Conservation (phyloP, 495 filamentous ascomycete species). For the Penicillium bialowiezense region DNA sequence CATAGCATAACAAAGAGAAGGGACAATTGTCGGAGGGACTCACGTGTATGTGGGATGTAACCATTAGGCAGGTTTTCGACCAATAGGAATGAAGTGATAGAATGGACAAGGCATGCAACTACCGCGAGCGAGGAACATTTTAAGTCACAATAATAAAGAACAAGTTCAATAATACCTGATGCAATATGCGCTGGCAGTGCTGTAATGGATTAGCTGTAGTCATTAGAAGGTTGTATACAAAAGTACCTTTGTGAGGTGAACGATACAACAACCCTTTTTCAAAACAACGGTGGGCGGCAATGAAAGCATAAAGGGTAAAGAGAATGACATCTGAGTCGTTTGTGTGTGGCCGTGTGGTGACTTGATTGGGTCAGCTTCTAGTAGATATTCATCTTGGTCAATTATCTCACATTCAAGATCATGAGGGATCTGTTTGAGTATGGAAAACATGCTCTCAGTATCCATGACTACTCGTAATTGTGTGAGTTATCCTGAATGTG, state of each 20-base stretch:
- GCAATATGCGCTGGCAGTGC: background rate
- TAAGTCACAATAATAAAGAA: background rate
- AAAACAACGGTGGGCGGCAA: background rate
- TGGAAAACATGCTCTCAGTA: too few relatives aligned
- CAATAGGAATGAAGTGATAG: background rate
- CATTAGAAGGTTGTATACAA: background rate
- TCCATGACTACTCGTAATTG: too few relatives aligned
- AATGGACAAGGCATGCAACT: background rate
- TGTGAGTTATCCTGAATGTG: too few relatives aligned
- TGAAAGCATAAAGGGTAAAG: background rate
- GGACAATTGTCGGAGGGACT: background rate
- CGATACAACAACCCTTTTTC: background rate
- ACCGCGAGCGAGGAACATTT: background rate
- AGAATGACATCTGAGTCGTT: background rate
- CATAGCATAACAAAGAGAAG: background rate
- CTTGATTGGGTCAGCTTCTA: background rate
- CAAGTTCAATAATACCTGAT: background rate
- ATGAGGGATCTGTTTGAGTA: too few relatives aligned
- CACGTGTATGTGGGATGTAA: background rate
- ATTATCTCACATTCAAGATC: too few relatives aligned
- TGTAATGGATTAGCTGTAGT: background rate
- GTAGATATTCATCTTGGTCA: too few relatives aligned
- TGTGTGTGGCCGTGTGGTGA: background rate
- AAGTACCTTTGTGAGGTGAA: background rate
- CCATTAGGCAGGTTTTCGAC: background rate